A percentile compares a stretch with the other conserved stretches of the same genome.
These are phyloP conservation scores for Astrephomene gubernaculifera DNA, from an alignment of 139 green algal species.

Conservation along the genomic window DNA sequence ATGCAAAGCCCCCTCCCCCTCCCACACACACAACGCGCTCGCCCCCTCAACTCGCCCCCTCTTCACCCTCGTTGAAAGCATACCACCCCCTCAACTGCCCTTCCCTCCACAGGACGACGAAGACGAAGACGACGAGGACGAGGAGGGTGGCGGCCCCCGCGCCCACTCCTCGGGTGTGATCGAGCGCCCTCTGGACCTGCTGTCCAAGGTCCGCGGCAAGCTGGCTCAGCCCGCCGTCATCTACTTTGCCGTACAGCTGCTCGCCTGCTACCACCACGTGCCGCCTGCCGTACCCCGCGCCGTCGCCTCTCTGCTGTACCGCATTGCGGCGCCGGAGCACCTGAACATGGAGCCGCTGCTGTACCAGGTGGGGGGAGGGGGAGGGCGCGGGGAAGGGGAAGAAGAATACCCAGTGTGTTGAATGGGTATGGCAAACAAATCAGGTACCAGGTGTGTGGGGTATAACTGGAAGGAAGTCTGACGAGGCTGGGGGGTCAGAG, in stretches of 20 bases:
- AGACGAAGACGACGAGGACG: neutral
- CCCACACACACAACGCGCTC: no score
- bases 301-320: constrained; percentile 68
- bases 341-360: constrained; percentile 81
- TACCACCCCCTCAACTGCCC: neutral
- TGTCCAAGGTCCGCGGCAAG: constrained; percentile 53
- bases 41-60: neutral
- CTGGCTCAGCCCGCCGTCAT: constrained; percentile 73
- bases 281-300: constrained; percentile 65
- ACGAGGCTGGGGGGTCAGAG: no score
- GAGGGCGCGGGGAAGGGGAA: neutral
- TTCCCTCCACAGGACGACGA: constrained; percentile 7
- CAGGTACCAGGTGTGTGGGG: no score
- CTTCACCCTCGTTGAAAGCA: no score
- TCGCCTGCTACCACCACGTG: constrained; percentile 64
- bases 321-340: constrained; percentile 64
- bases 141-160: constrained; percentile 1
- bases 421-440: no score
- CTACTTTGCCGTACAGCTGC: constrained; percentile 65
- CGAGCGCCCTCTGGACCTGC: constrained; percentile 64
- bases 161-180: neutral
- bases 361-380: constrained; percentile 65
- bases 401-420: no score
- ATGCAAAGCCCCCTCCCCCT: no score
- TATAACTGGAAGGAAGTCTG: no score